A percentile compares a stretch with the other conserved stretches of the same genome.
Conservation (phyloP, 345 rosid species). For the Eucalyptus microcorys region DNA sequence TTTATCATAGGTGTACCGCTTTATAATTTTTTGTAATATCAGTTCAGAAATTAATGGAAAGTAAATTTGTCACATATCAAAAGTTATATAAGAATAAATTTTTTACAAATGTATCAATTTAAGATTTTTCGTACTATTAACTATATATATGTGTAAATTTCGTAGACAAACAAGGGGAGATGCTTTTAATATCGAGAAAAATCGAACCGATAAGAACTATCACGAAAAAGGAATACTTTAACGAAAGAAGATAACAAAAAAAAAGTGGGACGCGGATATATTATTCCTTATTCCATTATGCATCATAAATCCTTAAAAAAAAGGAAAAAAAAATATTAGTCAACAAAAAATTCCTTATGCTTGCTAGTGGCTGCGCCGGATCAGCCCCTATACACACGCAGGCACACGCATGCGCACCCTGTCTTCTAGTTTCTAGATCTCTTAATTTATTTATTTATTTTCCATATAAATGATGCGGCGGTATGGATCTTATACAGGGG, state of each 20-base stretch:
- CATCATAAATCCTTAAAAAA: background rate
- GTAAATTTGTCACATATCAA: too few relatives aligned
- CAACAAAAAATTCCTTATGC: background rate
- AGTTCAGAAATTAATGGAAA: fast-evolving
- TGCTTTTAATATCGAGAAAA: background rate
- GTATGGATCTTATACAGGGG: background rate
- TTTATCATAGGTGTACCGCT: fast-evolving
- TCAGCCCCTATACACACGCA: background rate
- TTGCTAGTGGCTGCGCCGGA: background rate
- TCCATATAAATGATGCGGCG: background rate
- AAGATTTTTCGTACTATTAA: too few relatives aligned
- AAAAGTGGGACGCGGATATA: background rate
- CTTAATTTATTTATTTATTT: background rate
- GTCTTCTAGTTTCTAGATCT: background rate
- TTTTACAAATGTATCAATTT: fast-evolving
- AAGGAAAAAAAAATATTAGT: background rate
- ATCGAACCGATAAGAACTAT: background rate
- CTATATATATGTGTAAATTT: too few relatives aligned
- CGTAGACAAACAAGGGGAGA: background rate
- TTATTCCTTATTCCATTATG: background rate
- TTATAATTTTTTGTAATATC: too few relatives aligned
- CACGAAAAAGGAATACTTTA: background rate
- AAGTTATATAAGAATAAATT: too few relatives aligned
- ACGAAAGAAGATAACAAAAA: background rate
- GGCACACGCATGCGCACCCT: background rate